Conservation (phyloP, 2,329 filamentous ascomycete species). For the Aspergillus fumigatus region DNA sequence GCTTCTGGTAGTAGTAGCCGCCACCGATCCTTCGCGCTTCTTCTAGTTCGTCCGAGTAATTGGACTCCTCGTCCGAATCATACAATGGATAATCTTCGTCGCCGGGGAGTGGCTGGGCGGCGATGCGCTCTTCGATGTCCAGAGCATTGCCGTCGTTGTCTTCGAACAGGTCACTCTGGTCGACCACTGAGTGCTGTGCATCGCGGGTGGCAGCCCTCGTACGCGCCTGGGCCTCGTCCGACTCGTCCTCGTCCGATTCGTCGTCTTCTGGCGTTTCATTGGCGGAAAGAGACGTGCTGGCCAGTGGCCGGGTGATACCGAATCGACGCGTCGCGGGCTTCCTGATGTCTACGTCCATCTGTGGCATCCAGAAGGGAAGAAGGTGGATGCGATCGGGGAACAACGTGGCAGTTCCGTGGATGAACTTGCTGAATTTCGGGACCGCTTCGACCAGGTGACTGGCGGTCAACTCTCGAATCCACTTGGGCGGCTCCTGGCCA, state of each 20-base stretch:
- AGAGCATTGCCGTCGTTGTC: conserved; percentile 46
- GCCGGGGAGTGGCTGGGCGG: conserved; percentile 52
- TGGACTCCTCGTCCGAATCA: conserved; percentile 81
- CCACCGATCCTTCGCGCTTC: conserved; percentile 73
- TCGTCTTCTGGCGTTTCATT: conserved; percentile 71
- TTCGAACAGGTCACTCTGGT: conserved; percentile 44
- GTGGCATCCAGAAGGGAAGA: conserved; percentile 94
- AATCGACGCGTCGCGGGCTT: conserved; percentile 87
- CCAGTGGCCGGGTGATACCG: conserved; percentile 76
- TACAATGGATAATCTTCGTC: conserved; percentile 80
- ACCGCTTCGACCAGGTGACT: conserved; percentile 98
- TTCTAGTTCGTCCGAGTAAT: conserved; percentile 69
- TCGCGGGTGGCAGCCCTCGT: neutral
- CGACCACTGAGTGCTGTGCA: conserved; percentile 26
- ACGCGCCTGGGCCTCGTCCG: conserved; percentile 7
- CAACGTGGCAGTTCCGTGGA: conserved; percentile 84
- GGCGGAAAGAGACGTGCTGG: conserved; percentile 70
- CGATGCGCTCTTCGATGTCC: conserved; percentile 82
- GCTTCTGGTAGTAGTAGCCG: conserved; percentile 65
- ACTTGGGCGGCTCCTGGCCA: conserved; percentile 90
- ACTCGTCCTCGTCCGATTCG: conserved; percentile 63
- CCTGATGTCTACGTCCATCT: conserved; percentile 96
- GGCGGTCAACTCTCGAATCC: conserved; percentile 88
- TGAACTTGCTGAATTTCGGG: conserved; percentile 98
- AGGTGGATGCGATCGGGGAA: conserved; percentile 85